Base-by-base conservation (phyloP, 805 yeast genomes). In the Wickerhamiella alocasiicola region DNA sequence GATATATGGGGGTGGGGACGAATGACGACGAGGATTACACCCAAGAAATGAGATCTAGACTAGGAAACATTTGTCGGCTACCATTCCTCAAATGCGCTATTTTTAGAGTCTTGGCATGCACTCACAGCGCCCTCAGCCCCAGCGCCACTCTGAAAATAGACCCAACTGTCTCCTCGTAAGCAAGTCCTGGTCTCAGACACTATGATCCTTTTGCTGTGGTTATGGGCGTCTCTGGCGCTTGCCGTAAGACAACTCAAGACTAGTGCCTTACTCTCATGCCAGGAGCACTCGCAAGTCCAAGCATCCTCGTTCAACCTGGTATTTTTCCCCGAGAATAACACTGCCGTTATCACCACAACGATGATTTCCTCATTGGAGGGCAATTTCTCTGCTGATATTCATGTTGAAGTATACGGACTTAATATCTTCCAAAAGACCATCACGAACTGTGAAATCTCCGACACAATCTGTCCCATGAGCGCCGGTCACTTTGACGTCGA, bases 281-380 rank as follows among this genome's bases (percentile, higher is more conserved):
- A 85, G 94, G 78, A 76, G 31, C 66, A 81, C 58, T 87, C 98
- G 6, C 79, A 76, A 56, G 76, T 91, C 52, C 76, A 94, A 2
- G 88, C 96, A 4, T 72, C 85, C 6, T 72, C 68, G 49, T 87
- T 91, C 55, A 81, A 82, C 51, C 93, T 87, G 39, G 61, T 61
- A 31, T 82, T 70, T 57, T 78, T 63, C 54, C 94, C 94, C 3
- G 66, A 60, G 33, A 81, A 80, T 59, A 60, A 58, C 16, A 66
- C 80, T 1, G 77, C 78, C 6, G 65, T 61, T 4, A 75, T 84
- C 50, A 76, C 81, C 49, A 67, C 88, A 21, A 71, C 76, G 42
- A 94, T 94, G 21, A 67, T 78, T 12, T 80, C 95, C 7, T 77
- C 85, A 7, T 72, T 91, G 46, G 71, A 76, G 42, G 81, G 80